Base-by-base conservation (phyloP, 345 rosid species). In the Euclidium syriacum region DNA sequence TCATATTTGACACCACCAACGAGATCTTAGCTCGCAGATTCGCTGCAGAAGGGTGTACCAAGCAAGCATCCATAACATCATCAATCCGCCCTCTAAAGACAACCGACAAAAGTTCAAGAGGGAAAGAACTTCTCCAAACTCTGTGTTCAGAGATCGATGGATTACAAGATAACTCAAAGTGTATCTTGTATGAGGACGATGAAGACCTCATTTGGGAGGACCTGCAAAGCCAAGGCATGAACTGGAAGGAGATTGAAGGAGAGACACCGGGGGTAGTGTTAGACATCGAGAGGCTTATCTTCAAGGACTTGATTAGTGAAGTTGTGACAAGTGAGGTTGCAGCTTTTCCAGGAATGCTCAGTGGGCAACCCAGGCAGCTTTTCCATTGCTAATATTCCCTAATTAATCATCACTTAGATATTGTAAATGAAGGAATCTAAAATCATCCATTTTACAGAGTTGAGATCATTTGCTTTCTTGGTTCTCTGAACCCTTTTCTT, bases 281-380 rank as follows among this genome's bases (percentile, higher is more conserved):
- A 64, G 85, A 80, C 62, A 64, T 90, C 25, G 97, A 94, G 78
- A 74, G 90, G 55, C 62, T 77, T 67, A 90, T 94, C 79, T 90
- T 94, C 73, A 90, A 85, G 58, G 99, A 90, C 75, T 74, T 94
- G 46, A 72, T 94, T 41, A 79, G 58, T 3, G 99, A 94, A 79
- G 70, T 87, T 49, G 78, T 85, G 58, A 75, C 60, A 19, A 52
- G 78, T 19, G 79, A 72, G 62, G 68, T 67, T 42, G 71, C 73
- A 38, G 65, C 60, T 66, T 68, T 27, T 22, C 75, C 56, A 65
- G 65, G 72, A 57, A 73, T 51, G 49, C 64, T 55, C 39, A 59
- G 52, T 18, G 65, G 80, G 26, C 66, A 73, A 70, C 66, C 83
- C 77, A 81, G 87, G 63, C 81, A 70, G 73, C 75, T 81, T 51